Base-by-base conservation (phyloP, 2,329 filamentous ascomycete species). In the Beauveria varroae region DNA sequence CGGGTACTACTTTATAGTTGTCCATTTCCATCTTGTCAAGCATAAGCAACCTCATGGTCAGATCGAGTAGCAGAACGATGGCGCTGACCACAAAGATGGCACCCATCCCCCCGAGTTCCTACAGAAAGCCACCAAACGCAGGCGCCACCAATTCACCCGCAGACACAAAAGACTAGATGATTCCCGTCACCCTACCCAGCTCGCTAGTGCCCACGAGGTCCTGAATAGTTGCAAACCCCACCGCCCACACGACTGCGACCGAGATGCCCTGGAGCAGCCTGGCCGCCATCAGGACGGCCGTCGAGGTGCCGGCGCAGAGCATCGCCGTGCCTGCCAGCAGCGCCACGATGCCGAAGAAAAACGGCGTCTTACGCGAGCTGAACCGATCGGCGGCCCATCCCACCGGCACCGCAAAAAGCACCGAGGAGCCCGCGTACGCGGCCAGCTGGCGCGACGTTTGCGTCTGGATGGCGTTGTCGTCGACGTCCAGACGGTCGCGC, bases 401-500 rank as follows among this genome's bases (percentile, higher is more conserved):
- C 8, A 56, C 53, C 22, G 53, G 53, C 26, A 56, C 41, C 5
- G 53, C 53, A 14, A 56, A 56, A n/a, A 56, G 53, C 10, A 56
- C 53, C 18, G 53, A 46, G 10, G 53, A 30, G 18, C 53, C 53
- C 3, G 53, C 53, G 41, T 56, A 56, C 5, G 28, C 53, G 41
- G 53, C 53, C 18, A 56, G 53, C 41, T 56, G 53, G n/a, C 40
- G 53, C 18, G 53, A 46, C 41, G 53, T 56, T 18, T 56, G 41
- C 26, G 40, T 34, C 53, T 56, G 53, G 16, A 56, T 41, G 18
- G 18, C 53, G 40, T 5, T 3, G 18, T 59, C 16, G n/a, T 51
- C 54, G 9, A 62, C 50, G 41, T 22, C 20, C 9, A 63, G 50
- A 18, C 60, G 62, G 41, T 63, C 55, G 22, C 46, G 54, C 49